Base-by-base conservation (phyloP, 768 basidiomycete genomes). In the Panaeolus papilionaceus region DNA sequence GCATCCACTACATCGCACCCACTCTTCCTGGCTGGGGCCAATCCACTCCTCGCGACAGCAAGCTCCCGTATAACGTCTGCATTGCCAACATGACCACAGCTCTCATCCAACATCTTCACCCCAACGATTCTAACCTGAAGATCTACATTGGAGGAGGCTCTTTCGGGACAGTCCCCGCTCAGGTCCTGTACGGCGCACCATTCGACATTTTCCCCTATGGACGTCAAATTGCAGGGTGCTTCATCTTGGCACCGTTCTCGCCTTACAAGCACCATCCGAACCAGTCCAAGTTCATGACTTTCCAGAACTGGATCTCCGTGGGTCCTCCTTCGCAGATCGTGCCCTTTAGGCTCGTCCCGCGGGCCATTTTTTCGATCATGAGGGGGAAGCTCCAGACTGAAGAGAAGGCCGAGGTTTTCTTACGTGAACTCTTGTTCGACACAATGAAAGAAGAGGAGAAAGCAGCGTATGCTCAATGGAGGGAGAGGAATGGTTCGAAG, bases 11-110 rank as follows among this genome's bases (percentile, higher is more conserved):
- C 63, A 72, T 89, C 45, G 79, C 82, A 11, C 87, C 87, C 3
- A 85, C 88, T 10, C 82, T 89, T 38, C 84, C 86, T 23, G 88
- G 86, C 1, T 89, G 88, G 87, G 88, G 88, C 3, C 79, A 79
- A 54, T 84, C 88, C 5, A 85, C 86, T 0, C 81, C 84, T 0
- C 73, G 81, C 5, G 73, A 72, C 3, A 68, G 77, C 8, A 66
- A 74, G 8, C 66, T 74, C 0, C 71, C 81, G 1, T 88, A 84
- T 71, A 73, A 82, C 62, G 75, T 80, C 26, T 78, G 79, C 12
- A 75, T 89, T 65, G 78, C 79, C 38, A 68, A 76, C 61, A 86
- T 86, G 71, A 80, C 84, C 67, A 80, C 82, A 0, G 75, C 80
- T 12, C 77, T 89, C 49, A 78, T 89, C 45, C 74, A 79, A 20